Base-by-base conservation (phyloP, 2,329 filamentous ascomycete species). In the Hyphodiscus sp. region DNA sequence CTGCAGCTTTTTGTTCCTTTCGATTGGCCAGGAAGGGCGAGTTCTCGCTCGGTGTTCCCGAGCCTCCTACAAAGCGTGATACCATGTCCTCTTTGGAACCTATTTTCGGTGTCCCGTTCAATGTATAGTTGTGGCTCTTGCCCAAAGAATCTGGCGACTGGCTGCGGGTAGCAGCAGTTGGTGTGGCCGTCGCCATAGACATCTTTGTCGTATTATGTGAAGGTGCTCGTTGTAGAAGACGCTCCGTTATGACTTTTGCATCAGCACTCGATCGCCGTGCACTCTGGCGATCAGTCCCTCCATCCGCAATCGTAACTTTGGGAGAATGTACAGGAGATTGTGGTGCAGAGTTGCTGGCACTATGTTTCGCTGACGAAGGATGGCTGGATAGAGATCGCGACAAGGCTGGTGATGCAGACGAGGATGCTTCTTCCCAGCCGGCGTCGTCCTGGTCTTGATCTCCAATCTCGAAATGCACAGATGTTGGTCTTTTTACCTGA, bases 361-460 rank as follows among this genome's bases (percentile, higher is more conserved):
- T 70, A 8, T 67, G 70, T 60, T 71, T 76, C 26, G 73, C 67
- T 29, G 73, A 78, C 13, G 74, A 75, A 51, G 75, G 76, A 19
- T 70, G 74, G 59, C 74, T 77, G 16, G 47, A 41, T 18, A 29
- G 49, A 74, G 62, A 73, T 53, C 76, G 69, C 13, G 76, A 78
- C 45, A 79, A 69, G 57, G 81, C 78, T 4, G 82, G 82, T 11
- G 81, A 84, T 49, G 81, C 82, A 53, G 80, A 83, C 46, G 75
- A 76, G 68, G 81, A 85, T 55, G 82, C 81, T 68, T 86, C 83
- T 43, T 85, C 80, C 83, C 83, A 86, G 71, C 82, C 82, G 71
- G 82, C 82, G 73, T 82, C 80, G 50, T 80, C 76, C 41, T 67
- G 67, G 43, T 71, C 69, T 50, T 61, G 72, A 62, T 73, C 76